A percentile compares a stretch with the other conserved stretches of the same genome.
phyloP scores from a whole-genome alignment of 352 stramenopile species.

The Phytopythium mirpurense region DNA sequence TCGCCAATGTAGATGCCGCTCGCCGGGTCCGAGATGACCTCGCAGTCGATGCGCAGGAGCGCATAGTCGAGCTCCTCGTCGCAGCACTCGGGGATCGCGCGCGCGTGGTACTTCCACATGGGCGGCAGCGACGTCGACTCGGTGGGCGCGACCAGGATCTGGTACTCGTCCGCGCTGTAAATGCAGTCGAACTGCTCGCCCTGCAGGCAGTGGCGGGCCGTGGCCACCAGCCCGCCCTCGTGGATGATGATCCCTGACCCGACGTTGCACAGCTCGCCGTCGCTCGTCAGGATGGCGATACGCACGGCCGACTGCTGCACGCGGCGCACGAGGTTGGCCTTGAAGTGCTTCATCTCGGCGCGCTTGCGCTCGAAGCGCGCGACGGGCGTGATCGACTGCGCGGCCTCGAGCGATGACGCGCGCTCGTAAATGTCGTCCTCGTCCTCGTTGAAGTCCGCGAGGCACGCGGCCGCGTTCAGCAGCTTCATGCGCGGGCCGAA shows the following conservation, averaged over 20 bases:
- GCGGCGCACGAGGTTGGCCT: constrained; percentile 73
- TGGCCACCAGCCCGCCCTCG: constrained; percentile 73
- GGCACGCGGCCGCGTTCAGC: constrained; percentile 72
- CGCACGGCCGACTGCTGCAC: constrained; percentile 84
- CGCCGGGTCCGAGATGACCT: constrained; percentile 80
- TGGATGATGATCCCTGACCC: constrained; percentile 85
- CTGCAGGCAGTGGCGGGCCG: constrained; percentile 72
- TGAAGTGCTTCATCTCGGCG: constrained; percentile 84
- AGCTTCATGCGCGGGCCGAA: constrained; percentile 84
- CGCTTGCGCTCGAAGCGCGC: constrained; percentile 75
- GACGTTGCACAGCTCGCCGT: constrained; percentile 83
- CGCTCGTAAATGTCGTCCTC: constrained; percentile 61
- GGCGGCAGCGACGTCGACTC: constrained; percentile 75
- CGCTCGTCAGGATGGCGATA: constrained; percentile 80
- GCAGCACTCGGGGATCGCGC: constrained; percentile 76
- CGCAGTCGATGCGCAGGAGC: constrained; percentile 74
- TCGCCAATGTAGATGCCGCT: constrained; percentile 88
- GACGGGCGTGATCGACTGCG: constrained; percentile 61
- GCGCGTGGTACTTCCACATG: constrained; percentile 82
- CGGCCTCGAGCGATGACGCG: constrained; percentile 44
- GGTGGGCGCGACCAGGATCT: constrained; percentile 81
- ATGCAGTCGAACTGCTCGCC: constrained; percentile 86
- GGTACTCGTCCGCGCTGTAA: constrained; percentile 77
- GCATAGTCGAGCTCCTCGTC: constrained; percentile 84
- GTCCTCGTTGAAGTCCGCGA: constrained; percentile 83